These are phyloP conservation scores for Trichoderma asperellum DNA, from an alignment of 2,329 filamentous ascomycete genomes.

Conservation along the genomic window DNA sequence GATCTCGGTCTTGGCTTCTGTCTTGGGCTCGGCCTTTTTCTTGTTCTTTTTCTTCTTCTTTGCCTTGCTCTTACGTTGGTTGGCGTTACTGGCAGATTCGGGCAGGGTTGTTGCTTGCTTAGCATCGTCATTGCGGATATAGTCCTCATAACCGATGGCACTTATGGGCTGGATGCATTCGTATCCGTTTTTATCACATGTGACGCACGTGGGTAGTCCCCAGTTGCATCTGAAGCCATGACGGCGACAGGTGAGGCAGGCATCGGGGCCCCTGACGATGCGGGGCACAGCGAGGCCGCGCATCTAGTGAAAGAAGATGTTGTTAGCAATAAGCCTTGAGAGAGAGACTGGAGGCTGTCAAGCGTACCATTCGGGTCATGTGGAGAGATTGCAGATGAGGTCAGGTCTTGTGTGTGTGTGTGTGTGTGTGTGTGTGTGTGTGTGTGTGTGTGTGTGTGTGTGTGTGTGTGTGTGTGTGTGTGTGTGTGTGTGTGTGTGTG, in stretches of 20 bases:
- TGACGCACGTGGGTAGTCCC: conserved; percentile 55
- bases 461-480: neutral
- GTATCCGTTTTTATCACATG: conserved; percentile 57
- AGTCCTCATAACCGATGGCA: neutral
- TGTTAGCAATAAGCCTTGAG: neutral
- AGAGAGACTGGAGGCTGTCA: neutral
- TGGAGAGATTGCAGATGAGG: neutral
- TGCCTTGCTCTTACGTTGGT: neutral
- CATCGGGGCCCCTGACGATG: conserved; percentile 45
- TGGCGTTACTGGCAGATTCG: neutral
- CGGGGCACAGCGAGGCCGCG: conserved; percentile 31
- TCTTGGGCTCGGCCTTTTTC: neutral
- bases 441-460: neutral
- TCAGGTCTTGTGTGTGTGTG: neutral
- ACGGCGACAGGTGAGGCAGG: conserved; percentile 55
- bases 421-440: neutral
- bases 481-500: neutral
- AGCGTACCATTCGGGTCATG: neutral
- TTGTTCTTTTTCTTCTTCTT: neutral
- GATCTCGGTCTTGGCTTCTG: neutral
- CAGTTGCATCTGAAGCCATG: conserved; percentile 61
- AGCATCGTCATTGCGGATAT: neutral
- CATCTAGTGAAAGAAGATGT: neutral
- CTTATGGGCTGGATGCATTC: conserved; percentile 49
- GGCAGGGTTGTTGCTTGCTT: neutral